Evolutionary conservation across 768 basidiomycete species (phyloP).

Genomic region (Hortiboletus flavorubellus): DNA sequence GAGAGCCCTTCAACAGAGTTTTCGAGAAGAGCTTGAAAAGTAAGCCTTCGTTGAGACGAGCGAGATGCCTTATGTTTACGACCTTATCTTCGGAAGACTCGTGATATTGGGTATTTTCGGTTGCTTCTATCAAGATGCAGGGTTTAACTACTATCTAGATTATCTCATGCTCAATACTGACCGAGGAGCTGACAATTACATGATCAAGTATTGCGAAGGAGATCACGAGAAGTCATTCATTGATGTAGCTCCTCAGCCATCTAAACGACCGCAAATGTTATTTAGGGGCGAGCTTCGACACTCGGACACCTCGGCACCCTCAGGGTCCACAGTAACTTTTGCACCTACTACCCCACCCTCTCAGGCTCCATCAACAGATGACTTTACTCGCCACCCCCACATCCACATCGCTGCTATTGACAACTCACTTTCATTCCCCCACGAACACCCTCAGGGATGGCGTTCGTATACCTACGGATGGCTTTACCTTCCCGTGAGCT

Average conservation of each 20-base stretch:
- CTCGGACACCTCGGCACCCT: constrained; percentile 36
- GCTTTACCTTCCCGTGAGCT: constrained; percentile 80
- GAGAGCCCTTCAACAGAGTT: constrained; percentile 69
- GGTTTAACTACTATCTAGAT: constrained; percentile 42
- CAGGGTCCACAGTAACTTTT: constrained; percentile 40
- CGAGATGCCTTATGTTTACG: constrained; percentile 7
- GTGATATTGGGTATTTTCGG: constrained; percentile 68
- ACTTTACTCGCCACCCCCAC: constrained; percentile 66
- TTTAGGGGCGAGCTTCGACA: constrained; percentile 67
- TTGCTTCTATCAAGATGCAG: background rate
- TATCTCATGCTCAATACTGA: constrained; percentile 94
- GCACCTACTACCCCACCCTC: constrained; percentile 36
- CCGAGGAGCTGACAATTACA: constrained; percentile 82
- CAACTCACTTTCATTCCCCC: constrained; percentile 89
- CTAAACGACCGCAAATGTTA: constrained; percentile 64
- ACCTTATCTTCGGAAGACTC: constrained; percentile 44
- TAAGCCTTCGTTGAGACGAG: constrained; percentile 32
- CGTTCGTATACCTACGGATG: constrained; percentile 85
- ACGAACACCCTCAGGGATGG: constrained; percentile 83
- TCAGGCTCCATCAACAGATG: constrained; percentile 32
- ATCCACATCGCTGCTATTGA: constrained; percentile 93
- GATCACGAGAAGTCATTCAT: constrained; percentile 75
- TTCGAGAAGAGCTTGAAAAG: constrained; percentile 88
- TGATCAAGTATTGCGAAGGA: constrained; percentile 88
- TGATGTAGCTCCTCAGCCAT: constrained; percentile 73